Base-by-base conservation (phyloP, 805 yeast species). In the Kodamaea lidongshanica region DNA sequence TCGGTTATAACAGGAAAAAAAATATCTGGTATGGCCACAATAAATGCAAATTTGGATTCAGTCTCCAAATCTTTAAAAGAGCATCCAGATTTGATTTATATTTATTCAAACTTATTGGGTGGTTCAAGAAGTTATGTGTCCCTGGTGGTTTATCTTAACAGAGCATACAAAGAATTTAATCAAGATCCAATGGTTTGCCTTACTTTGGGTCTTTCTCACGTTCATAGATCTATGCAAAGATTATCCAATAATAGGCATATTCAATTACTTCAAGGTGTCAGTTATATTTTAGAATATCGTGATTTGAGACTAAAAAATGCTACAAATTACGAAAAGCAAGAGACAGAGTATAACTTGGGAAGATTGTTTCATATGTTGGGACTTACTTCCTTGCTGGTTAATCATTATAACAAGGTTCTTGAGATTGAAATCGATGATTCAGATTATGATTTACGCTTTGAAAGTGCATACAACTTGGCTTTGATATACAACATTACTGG, bases 201-300 rank as follows among this genome's bases (percentile, higher is more conserved):
- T 16, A 56, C 81, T 20, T 62, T 83, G 25, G 96, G 92, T 0
- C 54, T 92, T 23, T 77, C 88, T 0, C 88, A 87, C 55, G 61
- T 88, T 14, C 96, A 89, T 45, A 69, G 97, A 24, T 82, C 96
- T 0, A 79, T 88, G 77, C 97, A 92, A 55, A 67, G 98, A 39
- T 75, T 84, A 35, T 79, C 95, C 4, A 68, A 78, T 5, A 84
- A 86, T 52, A 73, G 96, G 33, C 96, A 89, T 47, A 67, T 82
- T 35, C 96, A 88, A 48, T 65, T 92, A 13, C 59, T 92, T 2
- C 96, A 92, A 48, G 96, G 96, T 0, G 58, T 92, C 27, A 75
- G 88, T 33, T 87, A 73, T 45, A 50, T 92, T 37, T 55, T 72
- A 48, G 92, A 85, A 42, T 92, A 92, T 45, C 65, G 67, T 23